Conservation (phyloP, 441 rosid species). For the Populus hybrid region DNA sequence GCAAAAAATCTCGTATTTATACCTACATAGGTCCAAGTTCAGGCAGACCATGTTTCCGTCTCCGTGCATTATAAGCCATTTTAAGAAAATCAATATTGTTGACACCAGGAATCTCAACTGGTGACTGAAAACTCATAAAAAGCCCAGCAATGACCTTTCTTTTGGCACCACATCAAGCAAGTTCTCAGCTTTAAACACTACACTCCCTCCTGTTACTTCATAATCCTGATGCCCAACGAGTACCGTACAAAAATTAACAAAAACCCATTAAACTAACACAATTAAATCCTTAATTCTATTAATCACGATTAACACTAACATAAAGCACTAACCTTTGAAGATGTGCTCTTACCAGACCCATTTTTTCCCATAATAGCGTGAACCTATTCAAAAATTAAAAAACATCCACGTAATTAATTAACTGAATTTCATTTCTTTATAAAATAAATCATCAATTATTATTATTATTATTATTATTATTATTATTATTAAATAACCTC, state of each 20-base stretch:
- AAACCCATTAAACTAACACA: background rate
- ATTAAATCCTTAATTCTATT: background rate
- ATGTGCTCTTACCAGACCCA: constrained; percentile 98
- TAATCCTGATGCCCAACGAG: constrained; percentile 96
- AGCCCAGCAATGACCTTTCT: constrained; percentile 94
- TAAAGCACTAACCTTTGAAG: constrained; percentile 60
- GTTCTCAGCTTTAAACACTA: constrained; percentile 76
- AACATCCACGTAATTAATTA: background rate
- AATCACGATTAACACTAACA: background rate
- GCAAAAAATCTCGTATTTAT: background rate
- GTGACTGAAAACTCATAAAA: constrained; percentile 95
- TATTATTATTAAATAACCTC: constrained; percentile 45
- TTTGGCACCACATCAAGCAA: constrained; percentile 95
- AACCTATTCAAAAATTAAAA: constrained; percentile 34
- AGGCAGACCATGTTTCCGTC: constrained; percentile 65
- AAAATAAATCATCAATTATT: constrained; percentile 1
- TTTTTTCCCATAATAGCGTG: constrained; percentile 98
- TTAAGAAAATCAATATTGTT: constrained; percentile 82
- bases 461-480: too few species aligned
- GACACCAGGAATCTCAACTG: constrained; percentile 95
- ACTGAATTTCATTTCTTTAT: too few species aligned
- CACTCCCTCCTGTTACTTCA: constrained; percentile 88
- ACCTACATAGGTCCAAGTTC: constrained; percentile 95
- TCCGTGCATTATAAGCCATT: constrained; percentile 93
- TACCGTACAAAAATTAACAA: constrained; percentile 43